phyloP scores from a whole-genome alignment of 1,284 basidiomycete genomes.

The Rhodotorula sp. region DNA sequence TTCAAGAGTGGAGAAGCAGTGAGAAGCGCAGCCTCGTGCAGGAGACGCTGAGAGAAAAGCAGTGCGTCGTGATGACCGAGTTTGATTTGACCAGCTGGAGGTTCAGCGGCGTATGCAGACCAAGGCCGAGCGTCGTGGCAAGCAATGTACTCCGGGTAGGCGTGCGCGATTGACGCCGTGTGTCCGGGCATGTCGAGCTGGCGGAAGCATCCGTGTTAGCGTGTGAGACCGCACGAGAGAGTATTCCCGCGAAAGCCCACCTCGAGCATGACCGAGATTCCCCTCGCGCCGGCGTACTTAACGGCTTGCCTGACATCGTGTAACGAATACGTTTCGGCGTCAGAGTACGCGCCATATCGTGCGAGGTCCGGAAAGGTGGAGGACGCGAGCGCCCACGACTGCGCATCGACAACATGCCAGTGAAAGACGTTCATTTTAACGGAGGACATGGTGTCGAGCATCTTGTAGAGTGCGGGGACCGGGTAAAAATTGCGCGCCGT shows the following conservation, averaged over 20 bases:
- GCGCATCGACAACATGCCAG: slow-evolving; percentile 47
- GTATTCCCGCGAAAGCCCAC: slow-evolving; percentile 29
- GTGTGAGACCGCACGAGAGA: no score
- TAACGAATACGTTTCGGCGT: slow-evolving; percentile 59
- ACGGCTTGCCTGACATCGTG: slow-evolving; percentile 64
- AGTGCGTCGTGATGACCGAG: slow-evolving; percentile 8
- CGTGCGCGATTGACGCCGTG: slow-evolving; percentile 63
- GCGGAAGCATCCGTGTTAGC: not conserved
- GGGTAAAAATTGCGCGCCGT: slow-evolving; percentile 64
- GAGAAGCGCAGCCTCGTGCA: slow-evolving; percentile 50
- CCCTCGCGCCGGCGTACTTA: slow-evolving; percentile 67
- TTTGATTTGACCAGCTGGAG: slow-evolving; percentile 54
- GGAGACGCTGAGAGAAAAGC: slow-evolving; percentile 6
- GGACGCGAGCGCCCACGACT: slow-evolving; percentile 65
- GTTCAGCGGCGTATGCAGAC: slow-evolving; percentile 53
- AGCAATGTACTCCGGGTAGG: slow-evolving; percentile 70
- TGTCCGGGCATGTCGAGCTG: slow-evolving; percentile 78
- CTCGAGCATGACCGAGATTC: slow-evolving; percentile 70
- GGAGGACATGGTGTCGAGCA: slow-evolving; percentile 79
- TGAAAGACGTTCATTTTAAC: slow-evolving; percentile 63
- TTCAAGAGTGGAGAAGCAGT: slow-evolving; percentile 65
- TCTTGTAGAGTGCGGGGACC: slow-evolving; percentile 62
- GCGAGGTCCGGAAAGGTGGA: slow-evolving; percentile 64
- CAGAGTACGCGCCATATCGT: slow-evolving; percentile 66
- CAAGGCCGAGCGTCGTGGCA: slow-evolving; percentile 54